Conservation (phyloP, 164 flowering plant species). For the Euptelea pleiosperma region DNA sequence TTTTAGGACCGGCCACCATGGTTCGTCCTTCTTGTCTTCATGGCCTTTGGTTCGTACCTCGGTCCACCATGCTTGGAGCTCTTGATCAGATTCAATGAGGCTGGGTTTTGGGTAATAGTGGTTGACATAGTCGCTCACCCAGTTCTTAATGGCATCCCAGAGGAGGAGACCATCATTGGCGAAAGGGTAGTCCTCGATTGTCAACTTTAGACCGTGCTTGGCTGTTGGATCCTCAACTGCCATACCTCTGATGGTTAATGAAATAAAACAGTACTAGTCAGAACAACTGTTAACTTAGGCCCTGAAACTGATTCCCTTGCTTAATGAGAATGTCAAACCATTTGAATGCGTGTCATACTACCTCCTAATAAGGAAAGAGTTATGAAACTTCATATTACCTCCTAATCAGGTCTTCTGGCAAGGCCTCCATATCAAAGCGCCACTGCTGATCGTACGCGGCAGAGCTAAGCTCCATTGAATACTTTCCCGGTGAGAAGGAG, state of each 20-base stretch:
- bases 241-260: slow-evolving; percentile 24
- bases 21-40: slow-evolving; percentile 31
- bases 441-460: slow-evolving; percentile 25
- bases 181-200: slow-evolving; percentile 32
- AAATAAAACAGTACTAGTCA: too few species aligned
- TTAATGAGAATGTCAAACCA: too few species aligned
- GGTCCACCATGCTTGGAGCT: too few species aligned
- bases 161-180: slow-evolving; percentile 28
- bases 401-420: slow-evolving; percentile 34
- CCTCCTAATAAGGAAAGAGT: too few species aligned
- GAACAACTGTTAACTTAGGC: too few species aligned
- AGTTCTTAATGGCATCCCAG: slow-evolving; percentile 27
- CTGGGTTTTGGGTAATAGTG: slow-evolving; percentile 14
- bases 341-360: too few species aligned
- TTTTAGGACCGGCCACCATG: slow-evolving; percentile 37
- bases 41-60: slow-evolving; percentile 31
- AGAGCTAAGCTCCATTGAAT: slow-evolving; percentile 30
- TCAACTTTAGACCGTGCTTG: slow-evolving; percentile 27
- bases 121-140: slow-evolving; percentile 26
- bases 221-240: slow-evolving; percentile 33
- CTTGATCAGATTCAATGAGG: slow-evolving; percentile 20
- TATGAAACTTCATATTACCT: too few species aligned
- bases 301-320: too few species aligned
- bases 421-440: slow-evolving; percentile 32
- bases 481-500: slow-evolving; percentile 23